A percentile compares a stretch with the other conserved stretches of the same genome.
phyloP scores from a whole-genome alignment of 2,329 filamentous ascomycete genomes.

The Thyridium curvatum region DNA sequence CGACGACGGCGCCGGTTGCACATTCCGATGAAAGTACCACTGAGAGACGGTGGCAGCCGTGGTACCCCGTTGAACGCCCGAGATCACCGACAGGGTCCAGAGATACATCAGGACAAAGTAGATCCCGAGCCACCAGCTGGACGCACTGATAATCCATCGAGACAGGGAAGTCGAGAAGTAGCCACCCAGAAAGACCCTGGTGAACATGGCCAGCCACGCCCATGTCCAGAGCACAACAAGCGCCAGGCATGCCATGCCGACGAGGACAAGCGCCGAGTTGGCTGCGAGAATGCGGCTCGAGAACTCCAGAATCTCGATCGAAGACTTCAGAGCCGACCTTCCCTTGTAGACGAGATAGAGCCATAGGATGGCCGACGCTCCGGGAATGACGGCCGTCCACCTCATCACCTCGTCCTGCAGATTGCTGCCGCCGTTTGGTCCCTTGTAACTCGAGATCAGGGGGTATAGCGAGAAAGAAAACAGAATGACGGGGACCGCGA shows the following conservation, averaged over 20 bases:
- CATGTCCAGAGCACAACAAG: constrained; percentile 85
- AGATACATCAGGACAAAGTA: constrained; percentile 93
- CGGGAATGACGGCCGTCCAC: constrained; percentile 74
- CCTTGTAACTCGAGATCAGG: constrained; percentile 82
- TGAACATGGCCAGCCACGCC: constrained; percentile 96
- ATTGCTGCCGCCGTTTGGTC: constrained; percentile 64
- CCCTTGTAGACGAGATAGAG: constrained; percentile 76
- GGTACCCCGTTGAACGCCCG: constrained; percentile 82
- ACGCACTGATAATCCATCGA: constrained; percentile 73
- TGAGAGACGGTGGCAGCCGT: constrained; percentile 94
- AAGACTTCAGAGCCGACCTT: constrained; percentile 72
- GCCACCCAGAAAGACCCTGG: constrained; percentile 88
- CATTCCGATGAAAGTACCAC: constrained; percentile 97
- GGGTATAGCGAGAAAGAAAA: constrained; percentile 89
- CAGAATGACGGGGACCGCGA: constrained; percentile 80
- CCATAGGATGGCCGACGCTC: constrained; percentile 69
- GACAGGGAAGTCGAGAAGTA: constrained; percentile 61
- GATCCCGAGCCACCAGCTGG: constrained; percentile 91
- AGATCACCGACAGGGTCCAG: constrained; percentile 85
- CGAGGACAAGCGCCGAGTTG: constrained; percentile 72
- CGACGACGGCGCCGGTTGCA: constrained; percentile 69
- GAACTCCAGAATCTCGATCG: constrained; percentile 87
- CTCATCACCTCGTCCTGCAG: constrained; percentile 88
- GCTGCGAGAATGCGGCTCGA: constrained; percentile 80
- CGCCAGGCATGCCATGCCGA: constrained; percentile 74